Percentiles rank a stretch among this genome's conserved stretches.
These are phyloP conservation scores for Amanita exitialis DNA, from an alignment of 768 basidiomycete species.

Conservation along the genomic window DNA sequence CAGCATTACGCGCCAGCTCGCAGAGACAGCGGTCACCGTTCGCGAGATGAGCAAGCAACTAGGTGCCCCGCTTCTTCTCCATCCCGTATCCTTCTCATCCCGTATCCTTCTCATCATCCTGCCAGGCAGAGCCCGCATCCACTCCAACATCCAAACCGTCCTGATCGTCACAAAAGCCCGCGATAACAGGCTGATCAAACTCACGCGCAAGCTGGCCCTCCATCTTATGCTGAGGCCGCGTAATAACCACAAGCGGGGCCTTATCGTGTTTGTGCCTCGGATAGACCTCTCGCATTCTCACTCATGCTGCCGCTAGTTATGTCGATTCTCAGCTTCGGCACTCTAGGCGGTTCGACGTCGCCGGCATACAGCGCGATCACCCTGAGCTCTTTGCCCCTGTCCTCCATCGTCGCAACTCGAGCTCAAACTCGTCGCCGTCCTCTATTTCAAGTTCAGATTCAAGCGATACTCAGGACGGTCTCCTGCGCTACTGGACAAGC, in stretches of 20 bases:
- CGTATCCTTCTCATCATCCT: constrained; percentile 9
- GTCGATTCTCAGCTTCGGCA: constrained; percentile 86
- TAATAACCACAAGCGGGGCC: constrained; percentile 55
- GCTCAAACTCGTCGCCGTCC: constrained; percentile 48
- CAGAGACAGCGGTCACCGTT: constrained; percentile 94
- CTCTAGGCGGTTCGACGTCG: constrained; percentile 92
- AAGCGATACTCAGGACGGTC: constrained; percentile 47
- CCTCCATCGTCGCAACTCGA: constrained; percentile 65
- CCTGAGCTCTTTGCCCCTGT: constrained; percentile 83
- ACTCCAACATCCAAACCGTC: constrained; percentile 84
- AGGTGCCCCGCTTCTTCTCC: constrained; percentile 38
- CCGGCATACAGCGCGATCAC: constrained; percentile 75
- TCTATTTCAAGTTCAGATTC: constrained; percentile 29
- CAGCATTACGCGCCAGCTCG: constrained; percentile 85
- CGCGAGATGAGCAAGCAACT: constrained; percentile 99
- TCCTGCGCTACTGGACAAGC: constrained; percentile 94
- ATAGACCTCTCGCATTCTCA: constrained; percentile 9
- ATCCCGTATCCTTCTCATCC: constrained; percentile 9
- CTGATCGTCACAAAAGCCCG: constrained; percentile 96
- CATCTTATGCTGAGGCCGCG: constrained; percentile 90
- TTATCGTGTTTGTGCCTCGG: constrained; percentile 59
- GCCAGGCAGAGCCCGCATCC: constrained; percentile 84
- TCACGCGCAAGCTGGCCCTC: constrained; percentile 88
- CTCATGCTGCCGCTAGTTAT: constrained; percentile 43
- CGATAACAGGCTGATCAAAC: constrained; percentile 91